Evolutionary conservation across 495 filamentous ascomycete genomes (phyloP).

Genomic region (Penicillium bialowiezense): DNA sequence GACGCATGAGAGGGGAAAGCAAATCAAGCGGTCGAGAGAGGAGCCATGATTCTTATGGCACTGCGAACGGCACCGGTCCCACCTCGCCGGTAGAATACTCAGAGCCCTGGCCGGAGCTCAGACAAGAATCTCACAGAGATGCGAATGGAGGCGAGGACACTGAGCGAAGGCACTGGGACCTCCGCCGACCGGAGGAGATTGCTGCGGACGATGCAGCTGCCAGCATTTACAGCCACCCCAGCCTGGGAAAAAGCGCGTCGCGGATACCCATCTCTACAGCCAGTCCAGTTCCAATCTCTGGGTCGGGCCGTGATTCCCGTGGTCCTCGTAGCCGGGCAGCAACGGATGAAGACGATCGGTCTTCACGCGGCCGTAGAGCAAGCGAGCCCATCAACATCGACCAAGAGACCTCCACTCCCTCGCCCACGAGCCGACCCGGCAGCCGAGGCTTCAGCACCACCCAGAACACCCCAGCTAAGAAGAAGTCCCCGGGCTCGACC

Average conservation of each 20-base stretch:
- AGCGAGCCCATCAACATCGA: constrained; percentile 67
- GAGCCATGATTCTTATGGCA: constrained; percentile 48
- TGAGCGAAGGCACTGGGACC: constrained; percentile 59
- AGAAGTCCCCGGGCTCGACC: constrained; percentile 41
- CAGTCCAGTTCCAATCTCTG: constrained; percentile 67
- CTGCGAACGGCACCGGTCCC: constrained; percentile 25
- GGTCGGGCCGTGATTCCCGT: constrained; percentile 63
- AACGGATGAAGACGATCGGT: constrained; percentile 54
- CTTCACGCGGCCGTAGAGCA: constrained; percentile 59
- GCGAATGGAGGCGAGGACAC: constrained; percentile 30
- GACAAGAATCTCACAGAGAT: constrained; percentile 39
- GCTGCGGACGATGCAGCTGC: constrained; percentile 57
- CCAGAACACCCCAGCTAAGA: constrained; percentile 33
- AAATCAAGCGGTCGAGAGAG: constrained; percentile 55
- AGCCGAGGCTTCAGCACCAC: constrained; percentile 35
- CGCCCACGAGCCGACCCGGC: constrained; percentile 40
- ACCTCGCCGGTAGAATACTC: constrained; percentile 34
- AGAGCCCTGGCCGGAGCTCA: constrained; percentile 39
- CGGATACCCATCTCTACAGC: constrained; percentile 79
- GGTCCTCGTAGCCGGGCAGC: constrained; percentile 57
- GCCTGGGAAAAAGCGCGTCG: constrained; percentile 55
- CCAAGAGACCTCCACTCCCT: constrained; percentile 46
- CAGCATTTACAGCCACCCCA: constrained; percentile 41
- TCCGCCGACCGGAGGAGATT: constrained; percentile 78
- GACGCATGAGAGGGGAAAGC: constrained; percentile 55